phyloP scores from a whole-genome alignment of 192 early-diverging fungal genomes.

The Gonapodya sp. region DNA sequence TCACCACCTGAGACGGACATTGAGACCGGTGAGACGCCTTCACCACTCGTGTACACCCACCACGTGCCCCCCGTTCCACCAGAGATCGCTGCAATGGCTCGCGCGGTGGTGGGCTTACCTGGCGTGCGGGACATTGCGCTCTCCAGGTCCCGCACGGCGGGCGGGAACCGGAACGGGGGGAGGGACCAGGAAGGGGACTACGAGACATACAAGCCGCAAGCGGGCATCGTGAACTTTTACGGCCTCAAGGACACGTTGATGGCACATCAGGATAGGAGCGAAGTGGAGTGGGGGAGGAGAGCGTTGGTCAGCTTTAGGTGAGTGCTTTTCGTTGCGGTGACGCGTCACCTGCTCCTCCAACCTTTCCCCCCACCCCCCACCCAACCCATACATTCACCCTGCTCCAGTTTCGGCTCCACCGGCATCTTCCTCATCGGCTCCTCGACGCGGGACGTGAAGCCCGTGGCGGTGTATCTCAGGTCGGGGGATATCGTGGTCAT shows the following conservation, averaged over 20 bases:
- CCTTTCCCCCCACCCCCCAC: no score
- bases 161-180: neutral
- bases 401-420: slow-evolving; percentile 51
- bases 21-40: slow-evolving; percentile 9
- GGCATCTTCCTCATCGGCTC: slow-evolving; percentile 81
- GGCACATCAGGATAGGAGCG: slow-evolving; percentile 88
- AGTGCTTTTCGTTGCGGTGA: slow-evolving; percentile 13
- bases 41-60: slow-evolving; percentile 46
- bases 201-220: slow-evolving; percentile 60
- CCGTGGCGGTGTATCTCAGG: slow-evolving; percentile 61
- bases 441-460: slow-evolving; percentile 50
- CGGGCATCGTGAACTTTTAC: slow-evolving; percentile 93
- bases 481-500: slow-evolving; percentile 86
- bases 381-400: no score
- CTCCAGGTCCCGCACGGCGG: neutral
- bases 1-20: no score
- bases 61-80: slow-evolving; percentile 61
- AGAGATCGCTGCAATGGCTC: slow-evolving; percentile 46
- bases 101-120: slow-evolving; percentile 43
- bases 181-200: slow-evolving; percentile 42
- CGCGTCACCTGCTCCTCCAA: no score
- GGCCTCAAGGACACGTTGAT: slow-evolving; percentile 69
- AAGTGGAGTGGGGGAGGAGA: slow-evolving; percentile 68
- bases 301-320: slow-evolving; percentile 74
- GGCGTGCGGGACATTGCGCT: neutral